Evolutionary conservation across 225 moss, liverwort and hornwort species (phyloP), one percentile per base, ranked within the genome.

Genomic region (Lunularia cruciata): DNA sequence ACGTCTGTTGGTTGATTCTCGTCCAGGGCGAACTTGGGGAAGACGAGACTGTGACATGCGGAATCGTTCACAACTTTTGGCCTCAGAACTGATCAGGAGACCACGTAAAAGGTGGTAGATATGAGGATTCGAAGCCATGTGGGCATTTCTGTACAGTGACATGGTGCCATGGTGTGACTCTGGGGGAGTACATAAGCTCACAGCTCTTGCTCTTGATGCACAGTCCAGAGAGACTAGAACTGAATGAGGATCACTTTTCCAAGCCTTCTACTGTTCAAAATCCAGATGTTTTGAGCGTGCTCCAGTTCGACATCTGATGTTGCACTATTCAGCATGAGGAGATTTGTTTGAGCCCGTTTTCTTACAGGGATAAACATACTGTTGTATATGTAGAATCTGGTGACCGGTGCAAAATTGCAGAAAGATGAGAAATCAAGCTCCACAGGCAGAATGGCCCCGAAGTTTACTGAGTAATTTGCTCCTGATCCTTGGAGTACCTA

Each of bases 1-100:
- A 65, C 45, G 65, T 30, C 22, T 65, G 45, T 46, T 47, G 47
- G 47, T 61, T 61, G 39, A 32, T 37, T 61, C 39, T 65, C 65
- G 46, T 65, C 32, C 65, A 65, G 65, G 65, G 16, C n/a, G 65
- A 65, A 65, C 30, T 65, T 27, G 42, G 47, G 31, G 47, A 65
- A 47, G 42, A 65, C 65, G 65, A 65, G 65, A 30, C 31, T 18
- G 47, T 65, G 18, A 65, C 65, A 32, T 65, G 65, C 65, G 65
- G 65, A 31, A 65, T 65, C n/a, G 65, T 65, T 22, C 65, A 65
- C 65, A 47, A 46, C 31, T 65, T 65, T 32, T 65, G 65, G 65
- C 65, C 47, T 32, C 45, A 46, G 31, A 46, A 65, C 46, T 43
- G 47, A 65, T 47, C 28, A 43, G 40, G 63, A 60, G 38, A 39